phyloP scores from a whole-genome alignment of 2,329 filamentous ascomycete species.

The Aspergillus brunneoviolaceus region DNA sequence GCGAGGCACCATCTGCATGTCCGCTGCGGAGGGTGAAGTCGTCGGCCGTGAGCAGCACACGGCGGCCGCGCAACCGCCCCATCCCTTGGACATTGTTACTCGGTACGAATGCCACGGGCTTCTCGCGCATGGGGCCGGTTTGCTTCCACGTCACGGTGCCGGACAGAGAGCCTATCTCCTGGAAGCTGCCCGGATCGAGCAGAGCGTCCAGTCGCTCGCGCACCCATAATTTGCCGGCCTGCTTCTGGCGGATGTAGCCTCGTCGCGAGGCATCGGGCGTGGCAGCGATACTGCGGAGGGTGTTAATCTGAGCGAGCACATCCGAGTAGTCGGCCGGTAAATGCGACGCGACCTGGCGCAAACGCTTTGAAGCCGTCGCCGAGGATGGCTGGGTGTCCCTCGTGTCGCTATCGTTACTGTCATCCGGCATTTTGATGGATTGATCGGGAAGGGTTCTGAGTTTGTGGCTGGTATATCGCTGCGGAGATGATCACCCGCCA shows the following conservation, averaged over 20 bases:
- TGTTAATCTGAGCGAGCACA: conserved; percentile 56
- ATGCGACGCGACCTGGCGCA: conserved; percentile 51
- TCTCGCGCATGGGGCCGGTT: conserved; percentile 36
- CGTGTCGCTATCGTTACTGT: conserved; percentile 15
- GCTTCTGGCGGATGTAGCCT: conserved; percentile 63
- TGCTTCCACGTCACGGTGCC: conserved; percentile 61
- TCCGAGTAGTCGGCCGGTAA: conserved; percentile 63
- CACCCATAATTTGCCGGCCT: conserved; percentile 65
- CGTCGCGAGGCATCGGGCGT: conserved; percentile 55
- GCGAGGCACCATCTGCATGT: conserved; percentile 61
- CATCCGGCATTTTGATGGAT: conserved; percentile 13
- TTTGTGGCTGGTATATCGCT: conserved; percentile 4
- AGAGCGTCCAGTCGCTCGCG: conserved; percentile 60
- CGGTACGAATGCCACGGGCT: conserved; percentile 53
- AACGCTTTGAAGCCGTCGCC: conserved; percentile 42
- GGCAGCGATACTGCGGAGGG: conserved; percentile 53
- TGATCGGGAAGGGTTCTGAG: not conserved
- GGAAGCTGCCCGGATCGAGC: conserved; percentile 57
- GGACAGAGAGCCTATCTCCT: conserved; percentile 60
- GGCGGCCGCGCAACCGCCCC: conserved; percentile 53
- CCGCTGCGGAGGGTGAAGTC: conserved; percentile 64
- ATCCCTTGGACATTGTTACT: conserved; percentile 64
- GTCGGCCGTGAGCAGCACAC: conserved; percentile 62
- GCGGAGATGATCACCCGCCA: not conserved
- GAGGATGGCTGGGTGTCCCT: not conserved